phyloP scores from a whole-genome alignment of 176 grass and related monocot genomes.

The Oryza brachyantha region DNA sequence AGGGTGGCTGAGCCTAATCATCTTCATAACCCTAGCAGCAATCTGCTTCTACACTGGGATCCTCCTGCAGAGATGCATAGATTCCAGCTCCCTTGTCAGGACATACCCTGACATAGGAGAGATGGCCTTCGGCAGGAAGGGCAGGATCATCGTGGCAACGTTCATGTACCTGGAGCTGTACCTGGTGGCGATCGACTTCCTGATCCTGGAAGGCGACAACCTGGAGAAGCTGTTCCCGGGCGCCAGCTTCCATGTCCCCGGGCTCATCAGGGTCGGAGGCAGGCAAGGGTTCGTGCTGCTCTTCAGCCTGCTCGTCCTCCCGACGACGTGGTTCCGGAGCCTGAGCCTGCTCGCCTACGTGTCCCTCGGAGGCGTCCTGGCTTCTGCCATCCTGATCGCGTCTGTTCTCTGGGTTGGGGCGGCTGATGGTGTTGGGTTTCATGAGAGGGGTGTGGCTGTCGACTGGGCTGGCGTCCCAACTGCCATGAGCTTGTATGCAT shows the following conservation, averaged over 20 bases:
- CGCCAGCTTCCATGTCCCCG: constrained; percentile 41
- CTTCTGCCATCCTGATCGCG: constrained; percentile 55
- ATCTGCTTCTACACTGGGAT: constrained; percentile 84
- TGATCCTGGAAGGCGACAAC: constrained; percentile 94
- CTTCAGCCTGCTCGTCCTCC: constrained; percentile 60
- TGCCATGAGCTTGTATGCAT: constrained; percentile 77
- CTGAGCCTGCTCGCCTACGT: constrained; percentile 67
- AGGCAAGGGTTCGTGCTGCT: constrained; percentile 81
- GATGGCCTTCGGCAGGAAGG: constrained; percentile 63
- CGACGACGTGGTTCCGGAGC: constrained; percentile 86
- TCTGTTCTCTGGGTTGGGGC: constrained; percentile 60
- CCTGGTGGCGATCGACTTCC: constrained; percentile 69
- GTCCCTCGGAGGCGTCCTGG: constrained; percentile 64
- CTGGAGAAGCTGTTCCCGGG: constrained; percentile 81
- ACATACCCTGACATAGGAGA: constrained; percentile 88
- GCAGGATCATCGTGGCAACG: constrained; percentile 43
- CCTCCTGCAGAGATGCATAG: constrained; percentile 75
- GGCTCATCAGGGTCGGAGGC: constrained; percentile 60
- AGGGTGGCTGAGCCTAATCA: constrained; percentile 72
- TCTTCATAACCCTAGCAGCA: constrained; percentile 51
- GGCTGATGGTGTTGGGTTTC: constrained; percentile 70
- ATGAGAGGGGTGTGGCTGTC: constrained; percentile 48
- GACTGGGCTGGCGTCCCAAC: constrained; percentile 68
- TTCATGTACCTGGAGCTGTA: constrained; percentile 77
- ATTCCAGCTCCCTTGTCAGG: constrained; percentile 65